Evolutionary conservation across 2,329 filamentous ascomycete genomes (phyloP).

Genomic region (Xylaria sp.): DNA sequence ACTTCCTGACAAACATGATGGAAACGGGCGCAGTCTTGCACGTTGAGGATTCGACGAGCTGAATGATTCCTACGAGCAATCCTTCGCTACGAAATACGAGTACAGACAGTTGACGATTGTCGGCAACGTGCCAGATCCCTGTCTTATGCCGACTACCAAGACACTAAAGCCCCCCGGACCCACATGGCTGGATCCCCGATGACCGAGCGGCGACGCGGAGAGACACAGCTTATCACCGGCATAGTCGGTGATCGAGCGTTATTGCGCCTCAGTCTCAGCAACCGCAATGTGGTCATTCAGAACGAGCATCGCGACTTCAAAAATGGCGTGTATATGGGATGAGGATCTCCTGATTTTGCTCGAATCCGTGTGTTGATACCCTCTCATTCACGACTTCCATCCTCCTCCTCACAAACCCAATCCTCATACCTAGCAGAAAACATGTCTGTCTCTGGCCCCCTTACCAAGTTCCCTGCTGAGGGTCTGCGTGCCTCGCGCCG

Average conservation of each 20-base stretch:
- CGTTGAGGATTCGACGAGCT: neutral
- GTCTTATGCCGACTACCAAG: neutral
- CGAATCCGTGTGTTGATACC: no score
- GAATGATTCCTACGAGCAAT: neutral
- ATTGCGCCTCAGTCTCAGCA: no score
- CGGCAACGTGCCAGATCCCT: neutral
- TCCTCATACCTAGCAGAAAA: neutral
- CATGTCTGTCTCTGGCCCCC: neutral
- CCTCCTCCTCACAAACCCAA: neutral
- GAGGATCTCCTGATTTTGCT: no score
- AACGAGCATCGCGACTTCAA: no score
- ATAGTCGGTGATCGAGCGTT: neutral
- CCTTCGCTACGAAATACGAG: neutral
- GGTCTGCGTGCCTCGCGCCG: conserved; percentile 12
- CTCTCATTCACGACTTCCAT: neutral
- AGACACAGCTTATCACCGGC: neutral
- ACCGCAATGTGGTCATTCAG: no score
- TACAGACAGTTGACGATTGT: neutral
- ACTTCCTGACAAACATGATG: no score
- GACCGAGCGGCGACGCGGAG: neutral
- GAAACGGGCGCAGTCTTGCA: no score
- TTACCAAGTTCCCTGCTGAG: conserved; percentile 19
- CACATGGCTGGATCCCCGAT: neutral
- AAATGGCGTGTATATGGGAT: no score
- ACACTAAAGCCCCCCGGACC: neutral